A percentile compares a stretch with the other conserved stretches of the same genome.
Evolutionary conservation across 169 alveolate species (phyloP).

Genomic region (Fabrea salina): DNA sequence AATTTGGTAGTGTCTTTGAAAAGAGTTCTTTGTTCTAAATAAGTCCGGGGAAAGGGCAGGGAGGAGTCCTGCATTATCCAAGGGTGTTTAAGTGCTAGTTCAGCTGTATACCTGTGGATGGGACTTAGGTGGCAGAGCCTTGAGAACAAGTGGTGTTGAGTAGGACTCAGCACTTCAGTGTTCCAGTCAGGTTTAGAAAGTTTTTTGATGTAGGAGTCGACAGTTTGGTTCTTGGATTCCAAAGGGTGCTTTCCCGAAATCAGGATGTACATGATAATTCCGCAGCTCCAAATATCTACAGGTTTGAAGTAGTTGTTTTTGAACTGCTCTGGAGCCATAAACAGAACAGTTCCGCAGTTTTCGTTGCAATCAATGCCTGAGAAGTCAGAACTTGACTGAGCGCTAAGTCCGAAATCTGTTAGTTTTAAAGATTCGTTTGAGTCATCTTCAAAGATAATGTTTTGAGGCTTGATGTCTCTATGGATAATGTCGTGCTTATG

Average conservation of each 20-base stretch:
- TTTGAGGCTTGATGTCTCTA: slow-evolving; percentile 45
- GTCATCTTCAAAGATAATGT: slow-evolving; percentile 4
- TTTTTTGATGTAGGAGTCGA: slow-evolving; percentile 10
- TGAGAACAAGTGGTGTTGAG: slow-evolving; percentile 52
- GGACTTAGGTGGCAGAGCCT: slow-evolving; percentile 54
- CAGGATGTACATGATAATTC: slow-evolving; percentile 46
- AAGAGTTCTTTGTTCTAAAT: slow-evolving; percentile 44
- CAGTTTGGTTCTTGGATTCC: slow-evolving; percentile 1
- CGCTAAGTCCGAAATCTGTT: slow-evolving; percentile 25
- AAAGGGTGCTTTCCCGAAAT: slow-evolving; percentile 45
- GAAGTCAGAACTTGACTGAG: neutral
- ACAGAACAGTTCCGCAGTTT: slow-evolving; percentile 47
- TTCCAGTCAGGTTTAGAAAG: slow-evolving; percentile 29
- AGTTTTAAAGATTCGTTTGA: neutral
- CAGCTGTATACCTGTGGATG: slow-evolving; percentile 48
- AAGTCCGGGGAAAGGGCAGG: slow-evolving; percentile 51
- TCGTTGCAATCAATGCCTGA: slow-evolving; percentile 25
- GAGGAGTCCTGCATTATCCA: slow-evolving; percentile 60
- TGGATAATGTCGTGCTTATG: slow-evolving; percentile 61
- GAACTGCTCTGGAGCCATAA: slow-evolving; percentile 64
- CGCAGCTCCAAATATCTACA: slow-evolving; percentile 59
- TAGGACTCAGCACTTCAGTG: neutral
- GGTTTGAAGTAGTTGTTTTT: slow-evolving; percentile 32
- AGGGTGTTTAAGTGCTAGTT: slow-evolving; percentile 62
- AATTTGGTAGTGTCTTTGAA: slow-evolving; percentile 7